Conservation (phyloP, 176 grass and related monocot genomes). For the Raddia guianensis region DNA sequence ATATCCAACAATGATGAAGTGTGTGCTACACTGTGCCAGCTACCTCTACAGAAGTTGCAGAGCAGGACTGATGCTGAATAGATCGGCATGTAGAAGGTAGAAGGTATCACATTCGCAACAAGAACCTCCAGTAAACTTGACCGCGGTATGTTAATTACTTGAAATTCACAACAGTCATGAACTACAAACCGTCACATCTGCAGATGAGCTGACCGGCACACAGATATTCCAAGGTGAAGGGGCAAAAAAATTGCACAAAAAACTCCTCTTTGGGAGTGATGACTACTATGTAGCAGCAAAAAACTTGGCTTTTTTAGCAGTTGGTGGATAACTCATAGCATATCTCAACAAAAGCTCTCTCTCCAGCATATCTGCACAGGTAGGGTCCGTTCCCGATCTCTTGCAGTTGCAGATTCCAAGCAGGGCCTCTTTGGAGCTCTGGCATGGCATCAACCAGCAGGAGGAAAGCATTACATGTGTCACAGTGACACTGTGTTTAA, state of each 20-base stretch:
- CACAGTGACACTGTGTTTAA: background rate
- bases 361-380: background rate
- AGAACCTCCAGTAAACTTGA: background rate
- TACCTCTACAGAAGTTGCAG: background rate
- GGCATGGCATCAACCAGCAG: background rate
- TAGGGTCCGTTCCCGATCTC: background rate
- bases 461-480: conserved; percentile 22
- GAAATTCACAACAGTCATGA: background rate
- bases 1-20: conserved; percentile 5
- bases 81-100: background rate
- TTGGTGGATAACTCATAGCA: too few species aligned
- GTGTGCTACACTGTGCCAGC: background rate
- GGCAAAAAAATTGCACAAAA: background rate
- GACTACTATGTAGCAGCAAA: background rate
- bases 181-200: background rate
- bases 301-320: too few species aligned
- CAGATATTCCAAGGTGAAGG: background rate
- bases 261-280: background rate
- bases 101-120: background rate
- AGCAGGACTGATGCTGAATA: background rate
- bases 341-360: background rate
- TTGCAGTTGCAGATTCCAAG: background rate
- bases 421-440: background rate
- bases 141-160: background rate
- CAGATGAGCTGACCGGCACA: background rate